Percentiles rank a stretch among this genome's conserved stretches.
These are phyloP conservation scores for Hypoxylon sp. DNA, from an alignment of 2,329 filamentous ascomycete species.

Conservation along the genomic window DNA sequence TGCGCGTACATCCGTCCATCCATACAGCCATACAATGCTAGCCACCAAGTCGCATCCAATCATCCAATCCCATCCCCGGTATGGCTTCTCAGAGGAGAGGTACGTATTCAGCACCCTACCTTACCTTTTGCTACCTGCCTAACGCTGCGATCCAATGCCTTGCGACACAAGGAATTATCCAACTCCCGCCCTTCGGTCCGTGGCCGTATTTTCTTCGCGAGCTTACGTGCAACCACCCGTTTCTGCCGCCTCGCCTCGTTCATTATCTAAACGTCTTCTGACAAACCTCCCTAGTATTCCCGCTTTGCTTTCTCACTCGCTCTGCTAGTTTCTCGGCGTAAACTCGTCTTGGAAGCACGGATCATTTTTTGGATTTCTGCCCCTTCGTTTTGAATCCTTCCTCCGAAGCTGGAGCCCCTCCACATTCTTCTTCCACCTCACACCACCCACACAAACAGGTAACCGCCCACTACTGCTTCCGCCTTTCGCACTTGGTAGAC, in stretches of 20 bases:
- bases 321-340: conserved; percentile 5
- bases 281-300: conserved; percentile 5
- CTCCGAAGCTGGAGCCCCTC: conserved; percentile 6
- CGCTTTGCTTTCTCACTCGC: conserved; percentile 3
- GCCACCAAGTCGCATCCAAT: too few species aligned
- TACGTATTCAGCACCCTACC: too few species aligned
- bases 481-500: background rate
- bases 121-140: too few species aligned
- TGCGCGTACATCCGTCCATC: too few species aligned
- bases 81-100: too few species aligned
- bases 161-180: conserved; percentile 10
- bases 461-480: conserved; percentile 7
- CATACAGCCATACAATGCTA: too few species aligned
- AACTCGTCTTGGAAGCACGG: conserved; percentile 15
- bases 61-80: too few species aligned
- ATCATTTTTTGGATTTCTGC: conserved; percentile 19
- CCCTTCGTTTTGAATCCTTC: conserved; percentile 1
- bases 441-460: conserved; percentile 10
- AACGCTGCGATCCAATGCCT: conserved; percentile 10
- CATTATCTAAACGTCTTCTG: conserved; percentile 6
- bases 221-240: conserved; percentile 1
- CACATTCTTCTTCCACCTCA: too few species aligned
- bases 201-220: conserved; percentile 1
- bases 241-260: conserved; percentile 7
- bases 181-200: conserved; percentile 19